Base-by-base conservation (phyloP, 495 filamentous ascomycete species). In the Annulohypoxylon bovei region DNA sequence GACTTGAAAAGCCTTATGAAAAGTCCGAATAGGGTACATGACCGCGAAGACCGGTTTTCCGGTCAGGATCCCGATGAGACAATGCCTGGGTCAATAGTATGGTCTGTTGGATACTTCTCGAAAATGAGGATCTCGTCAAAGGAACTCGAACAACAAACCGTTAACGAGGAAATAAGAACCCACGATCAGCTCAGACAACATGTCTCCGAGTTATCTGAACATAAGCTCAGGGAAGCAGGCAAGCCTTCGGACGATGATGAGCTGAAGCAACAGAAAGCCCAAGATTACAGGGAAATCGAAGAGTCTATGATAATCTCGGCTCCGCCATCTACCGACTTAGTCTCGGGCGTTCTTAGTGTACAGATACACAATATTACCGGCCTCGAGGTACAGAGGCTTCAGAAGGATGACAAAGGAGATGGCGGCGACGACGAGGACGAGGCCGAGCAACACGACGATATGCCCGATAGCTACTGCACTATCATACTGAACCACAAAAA, bases 361-460 rank as follows among this genome's bases (percentile, higher is more conserved):
- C 88, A 91, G 62, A 89, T 92, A 59, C 91, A 92, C 73, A 89
- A 93, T 40, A 91, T 93, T 55, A 88, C 88, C 0, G 89, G 90
- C 1, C 81, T 93, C 4, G 86, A 90, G 62, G 79, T 90, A 4
- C 86, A 88, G 58, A 73, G 74, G 30, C 71, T 81, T 71, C 81
- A 88, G 78, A 78, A 82, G 67, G 63, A 79, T 67, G 74, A 79
- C 27, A 72, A 78, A 9, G 73, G 52, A 32, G 77, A 82, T 32
- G 76, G 72, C 28, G 79, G 81, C 11, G 75, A 83, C 33, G 76
- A 76, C 5, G 82, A 85, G 57, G 85, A 91, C 47, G 88, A 88
- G 59, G 83, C 85, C 11, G 89, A 90, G 75, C 83, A 86, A 53
- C 80, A 81, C 3, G 87, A 88, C 3, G 86, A 88, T 47, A 79